These are phyloP conservation scores for Podaxis mareebaensis DNA, from an alignment of 768 basidiomycete species.

Conservation along the genomic window DNA sequence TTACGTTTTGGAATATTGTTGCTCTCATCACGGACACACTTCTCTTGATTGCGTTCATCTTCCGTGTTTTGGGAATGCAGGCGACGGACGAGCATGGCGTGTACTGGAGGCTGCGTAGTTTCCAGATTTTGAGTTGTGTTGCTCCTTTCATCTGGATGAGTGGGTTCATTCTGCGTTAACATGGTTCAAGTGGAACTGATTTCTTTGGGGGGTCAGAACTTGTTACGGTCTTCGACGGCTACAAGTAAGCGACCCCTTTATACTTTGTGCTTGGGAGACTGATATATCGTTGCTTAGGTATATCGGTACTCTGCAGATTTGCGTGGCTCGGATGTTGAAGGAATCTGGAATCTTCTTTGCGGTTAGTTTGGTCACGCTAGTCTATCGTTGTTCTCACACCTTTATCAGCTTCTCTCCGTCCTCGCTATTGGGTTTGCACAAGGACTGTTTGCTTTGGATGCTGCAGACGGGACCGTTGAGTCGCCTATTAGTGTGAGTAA, in stretches of 20 bases:
- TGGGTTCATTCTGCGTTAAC: slow-evolving; percentile 36
- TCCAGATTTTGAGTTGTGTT: slow-evolving; percentile 87
- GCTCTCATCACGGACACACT: slow-evolving; percentile 73
- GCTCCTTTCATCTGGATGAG: slow-evolving; percentile 93
- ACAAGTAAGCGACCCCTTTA: slow-evolving; percentile 52
- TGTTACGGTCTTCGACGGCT: slow-evolving; percentile 79
- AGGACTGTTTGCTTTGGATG: slow-evolving; percentile 87
- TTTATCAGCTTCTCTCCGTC: slow-evolving; percentile 69
- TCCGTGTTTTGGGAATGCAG: slow-evolving; percentile 65
- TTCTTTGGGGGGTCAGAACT: slow-evolving; percentile 48
- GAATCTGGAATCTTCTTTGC: slow-evolving; percentile 94
- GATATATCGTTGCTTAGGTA: slow-evolving; percentile 44
- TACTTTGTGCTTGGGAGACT: not conserved
- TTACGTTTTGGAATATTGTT: slow-evolving; percentile 77
- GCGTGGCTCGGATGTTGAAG: slow-evolving; percentile 88
- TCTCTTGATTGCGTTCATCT: slow-evolving; percentile 68
- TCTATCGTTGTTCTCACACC: not conserved
- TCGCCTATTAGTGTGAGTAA: slow-evolving; percentile 45
- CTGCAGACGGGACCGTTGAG: slow-evolving; percentile 78
- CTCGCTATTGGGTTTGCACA: slow-evolving; percentile 85
- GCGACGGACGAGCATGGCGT: slow-evolving; percentile 33
- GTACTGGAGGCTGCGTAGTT: slow-evolving; percentile 61
- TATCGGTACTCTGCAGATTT: slow-evolving; percentile 93
- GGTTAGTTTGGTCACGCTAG: slow-evolving; percentile 39
- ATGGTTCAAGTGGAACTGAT: not conserved